Percentiles rank a stretch among this genome's conserved stretches.
Evolutionary conservation across 2,329 filamentous ascomycete genomes (phyloP).

Genomic region (Monilinia fructicola): DNA sequence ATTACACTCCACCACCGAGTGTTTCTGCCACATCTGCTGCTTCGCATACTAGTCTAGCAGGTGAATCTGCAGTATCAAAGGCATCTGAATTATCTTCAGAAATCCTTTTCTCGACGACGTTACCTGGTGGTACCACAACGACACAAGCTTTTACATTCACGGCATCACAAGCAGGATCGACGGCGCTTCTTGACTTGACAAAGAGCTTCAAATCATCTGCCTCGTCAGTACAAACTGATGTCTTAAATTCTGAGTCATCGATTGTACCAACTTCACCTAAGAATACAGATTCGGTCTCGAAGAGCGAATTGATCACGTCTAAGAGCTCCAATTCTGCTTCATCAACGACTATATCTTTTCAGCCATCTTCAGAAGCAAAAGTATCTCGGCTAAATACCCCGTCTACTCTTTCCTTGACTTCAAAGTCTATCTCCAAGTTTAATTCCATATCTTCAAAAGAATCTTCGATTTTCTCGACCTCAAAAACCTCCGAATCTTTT

Average conservation of each 20-base stretch:
- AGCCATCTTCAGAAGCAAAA: not conserved
- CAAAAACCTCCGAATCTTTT: conserved; percentile 9
- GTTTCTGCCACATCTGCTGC: not conserved
- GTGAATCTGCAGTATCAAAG: not conserved
- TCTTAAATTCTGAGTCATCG: not conserved
- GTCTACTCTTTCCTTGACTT: not conserved
- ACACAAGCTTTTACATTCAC: conserved; percentile 17
- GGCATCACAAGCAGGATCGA: not conserved
- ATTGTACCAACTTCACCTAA: not conserved
- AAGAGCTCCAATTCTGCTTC: not conserved
- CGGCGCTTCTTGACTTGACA: not conserved
- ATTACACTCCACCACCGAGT: not conserved
- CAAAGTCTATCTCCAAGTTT: not conserved
- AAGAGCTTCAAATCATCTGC: not conserved
- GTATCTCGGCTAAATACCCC: not conserved
- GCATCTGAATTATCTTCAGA: not conserved
- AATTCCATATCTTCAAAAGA: conserved; percentile 1
- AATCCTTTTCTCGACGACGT: conserved; percentile 2
- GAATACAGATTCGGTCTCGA: not conserved
- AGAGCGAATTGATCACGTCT: not conserved
- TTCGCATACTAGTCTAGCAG: not conserved
- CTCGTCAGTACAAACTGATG: not conserved
- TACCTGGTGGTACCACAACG: conserved; percentile 6
- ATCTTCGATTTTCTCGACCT: not conserved
- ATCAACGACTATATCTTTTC: not conserved